Conservation (phyloP, 2,329 filamentous ascomycete genomes). For the Coleophoma cylindrospora region DNA sequence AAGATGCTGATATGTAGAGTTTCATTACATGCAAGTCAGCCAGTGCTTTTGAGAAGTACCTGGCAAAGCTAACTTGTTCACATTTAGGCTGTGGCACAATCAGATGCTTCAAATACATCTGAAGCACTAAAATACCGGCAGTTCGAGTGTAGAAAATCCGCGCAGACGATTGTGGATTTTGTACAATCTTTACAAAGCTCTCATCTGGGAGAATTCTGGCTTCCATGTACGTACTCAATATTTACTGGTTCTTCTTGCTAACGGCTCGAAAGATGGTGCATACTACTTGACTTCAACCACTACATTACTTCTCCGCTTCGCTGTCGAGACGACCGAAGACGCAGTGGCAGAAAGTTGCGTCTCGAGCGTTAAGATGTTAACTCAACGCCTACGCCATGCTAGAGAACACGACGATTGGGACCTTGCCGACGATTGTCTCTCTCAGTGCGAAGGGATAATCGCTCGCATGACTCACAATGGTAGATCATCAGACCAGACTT, state of each 20-base stretch:
- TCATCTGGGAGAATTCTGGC: slow-evolving; percentile 23
- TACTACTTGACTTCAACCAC: slow-evolving; percentile 24
- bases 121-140: slow-evolving; percentile 10
- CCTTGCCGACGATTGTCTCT: slow-evolving; percentile 15
- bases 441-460: slow-evolving; percentile 28
- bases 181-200: slow-evolving; percentile 13
- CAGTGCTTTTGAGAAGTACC: not conserved
- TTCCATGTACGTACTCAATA: slow-evolving; percentile 18
- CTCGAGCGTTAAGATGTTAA: slow-evolving; percentile 3
- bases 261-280: slow-evolving; percentile 17
- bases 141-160: slow-evolving; percentile 17
- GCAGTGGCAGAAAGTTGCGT: slow-evolving; percentile 5
- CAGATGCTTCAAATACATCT: not conserved
- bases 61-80: not conserved
- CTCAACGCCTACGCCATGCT: slow-evolving; percentile 8
- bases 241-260: not conserved
- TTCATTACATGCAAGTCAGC: slow-evolving; percentile 10
- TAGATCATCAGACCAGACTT: not conserved
- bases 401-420: slow-evolving; percentile 22
- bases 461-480: not conserved
- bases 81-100: slow-evolving; percentile 1
- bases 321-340: slow-evolving; percentile 12
- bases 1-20: slow-evolving; percentile 15
- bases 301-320: slow-evolving; percentile 14
- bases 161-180: slow-evolving; percentile 19